A percentile compares a stretch with the other conserved stretches of the same genome.
phyloP scores from a whole-genome alignment of 768 basidiomycete species.

The Boletus huronensis region DNA sequence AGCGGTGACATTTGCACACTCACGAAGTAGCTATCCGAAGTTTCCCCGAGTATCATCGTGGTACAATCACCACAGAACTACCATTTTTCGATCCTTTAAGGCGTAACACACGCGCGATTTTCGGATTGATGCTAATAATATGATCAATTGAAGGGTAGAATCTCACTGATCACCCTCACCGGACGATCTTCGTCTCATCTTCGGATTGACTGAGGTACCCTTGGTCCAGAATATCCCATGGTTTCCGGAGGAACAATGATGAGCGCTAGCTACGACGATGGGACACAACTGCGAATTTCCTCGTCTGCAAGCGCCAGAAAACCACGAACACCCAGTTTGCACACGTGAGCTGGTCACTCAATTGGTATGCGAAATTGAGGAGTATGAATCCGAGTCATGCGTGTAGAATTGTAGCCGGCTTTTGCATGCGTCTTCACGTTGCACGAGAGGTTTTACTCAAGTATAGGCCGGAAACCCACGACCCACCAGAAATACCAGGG shows the following conservation, averaged over 20 bases:
- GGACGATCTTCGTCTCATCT: background rate
- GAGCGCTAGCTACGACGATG: background rate
- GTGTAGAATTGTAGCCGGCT: background rate
- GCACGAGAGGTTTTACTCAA: background rate
- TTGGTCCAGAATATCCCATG: background rate
- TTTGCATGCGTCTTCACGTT: background rate
- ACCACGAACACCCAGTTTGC: background rate
- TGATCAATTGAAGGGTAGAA: background rate
- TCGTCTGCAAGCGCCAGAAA: background rate
- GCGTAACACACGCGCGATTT: background rate
- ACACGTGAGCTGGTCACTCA: background rate
- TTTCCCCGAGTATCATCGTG: background rate
- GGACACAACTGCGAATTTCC: background rate
- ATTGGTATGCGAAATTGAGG: background rate
- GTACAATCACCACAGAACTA: background rate
- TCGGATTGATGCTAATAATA: background rate
- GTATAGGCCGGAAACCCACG: background rate
- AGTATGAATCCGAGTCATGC: background rate
- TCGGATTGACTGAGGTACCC: background rate
- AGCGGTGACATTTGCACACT: background rate
- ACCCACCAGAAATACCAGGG: background rate
- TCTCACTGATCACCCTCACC: background rate
- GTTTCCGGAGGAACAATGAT: background rate
- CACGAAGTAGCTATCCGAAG: background rate
- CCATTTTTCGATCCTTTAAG: too few species aligned